Base-by-base conservation (phyloP, 352 stramenopile species). In the Halophytophthora polymorphica region DNA sequence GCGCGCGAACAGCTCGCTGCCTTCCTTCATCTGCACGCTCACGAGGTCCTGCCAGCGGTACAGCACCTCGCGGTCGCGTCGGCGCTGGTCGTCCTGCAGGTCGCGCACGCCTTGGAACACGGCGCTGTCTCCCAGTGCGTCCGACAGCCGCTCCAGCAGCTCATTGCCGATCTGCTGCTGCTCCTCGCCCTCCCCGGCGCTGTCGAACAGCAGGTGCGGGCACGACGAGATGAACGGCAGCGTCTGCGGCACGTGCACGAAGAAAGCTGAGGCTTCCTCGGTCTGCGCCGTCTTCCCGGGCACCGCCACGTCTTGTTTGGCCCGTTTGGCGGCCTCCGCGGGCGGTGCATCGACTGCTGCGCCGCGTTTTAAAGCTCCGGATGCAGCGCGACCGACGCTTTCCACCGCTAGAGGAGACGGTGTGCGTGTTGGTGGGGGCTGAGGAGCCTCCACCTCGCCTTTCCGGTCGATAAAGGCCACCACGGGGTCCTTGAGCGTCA, bases 21-120 rank as follows among this genome's bases (percentile, higher is more conserved):
- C 77, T 62, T 91, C 81, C 41, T 90, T 89, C 81, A 91, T 91
- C 50, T 91, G 81, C 77, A 85, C 88, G 7, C 64, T 64, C 17
- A 91, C 68, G 22, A 91, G 65, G 23, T 91, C 81, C 53, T 91
- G 81, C 81, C 81, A 91, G 15, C 81, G 81, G 31, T 87, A 83
- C 15, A 91, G 44, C 65, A 78, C 87, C 45, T 88, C 81, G 0
- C 73, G 74, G 36, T 91, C 81, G 13, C 75, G 77, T 28, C 66
- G 63, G 6, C 77, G 76, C 36, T 91, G 81, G 25, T 81, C 77
- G 17, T 76, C 69, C 6, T 63, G 57, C 43, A 91, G 50, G 45
- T 83, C 72, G n/a, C 65, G 64, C 1, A 91, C 81, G 14, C 73
- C 72, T 51, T 85, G 56, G 39, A 91, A 91, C 3, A 91, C 77